Evolutionary conservation across 768 basidiomycete genomes (phyloP).

Genomic region (Tulasnella sp.): DNA sequence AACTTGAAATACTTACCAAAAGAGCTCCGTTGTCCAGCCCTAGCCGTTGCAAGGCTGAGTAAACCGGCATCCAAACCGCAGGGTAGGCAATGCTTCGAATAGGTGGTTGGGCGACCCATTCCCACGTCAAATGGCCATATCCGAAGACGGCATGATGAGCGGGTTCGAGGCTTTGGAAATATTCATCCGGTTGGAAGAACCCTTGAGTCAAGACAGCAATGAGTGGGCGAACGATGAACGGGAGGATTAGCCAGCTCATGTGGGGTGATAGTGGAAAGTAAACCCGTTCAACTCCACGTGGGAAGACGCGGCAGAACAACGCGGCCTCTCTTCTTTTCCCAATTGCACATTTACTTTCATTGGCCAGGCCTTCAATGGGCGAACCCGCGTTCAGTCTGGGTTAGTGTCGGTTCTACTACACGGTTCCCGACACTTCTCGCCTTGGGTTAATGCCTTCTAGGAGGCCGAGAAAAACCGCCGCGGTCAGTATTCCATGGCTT

Average conservation of each 20-base stretch:
- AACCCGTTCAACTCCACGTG: not conserved
- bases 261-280: not conserved
- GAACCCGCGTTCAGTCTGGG: not conserved
- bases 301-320: not conserved
- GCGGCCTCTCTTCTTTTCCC: not conserved
- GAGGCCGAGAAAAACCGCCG: not conserved
- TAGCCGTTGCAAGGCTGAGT: constrained; percentile 59
- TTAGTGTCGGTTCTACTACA: not conserved
- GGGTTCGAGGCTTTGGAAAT: constrained; percentile 90
- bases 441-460: not conserved
- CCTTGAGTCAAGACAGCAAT: constrained; percentile 67
- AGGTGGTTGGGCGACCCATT: constrained; percentile 71
- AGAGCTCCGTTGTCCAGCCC: constrained; percentile 53
- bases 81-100: constrained; percentile 83
- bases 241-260: not conserved
- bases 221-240: constrained; percentile 26
- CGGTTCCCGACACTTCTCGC: not conserved
- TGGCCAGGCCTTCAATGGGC: not conserved
- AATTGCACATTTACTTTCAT: not conserved
- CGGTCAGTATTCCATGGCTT: not conserved
- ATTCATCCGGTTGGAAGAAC: constrained; percentile 97
- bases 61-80: constrained; percentile 71
- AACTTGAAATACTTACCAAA: constrained; percentile 53
- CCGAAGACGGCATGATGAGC: constrained; percentile 87
- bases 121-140: constrained; percentile 92